Evolutionary conservation across 2,329 filamentous ascomycete genomes (phyloP).

Genomic region (Colletotrichum higginsianum): DNA sequence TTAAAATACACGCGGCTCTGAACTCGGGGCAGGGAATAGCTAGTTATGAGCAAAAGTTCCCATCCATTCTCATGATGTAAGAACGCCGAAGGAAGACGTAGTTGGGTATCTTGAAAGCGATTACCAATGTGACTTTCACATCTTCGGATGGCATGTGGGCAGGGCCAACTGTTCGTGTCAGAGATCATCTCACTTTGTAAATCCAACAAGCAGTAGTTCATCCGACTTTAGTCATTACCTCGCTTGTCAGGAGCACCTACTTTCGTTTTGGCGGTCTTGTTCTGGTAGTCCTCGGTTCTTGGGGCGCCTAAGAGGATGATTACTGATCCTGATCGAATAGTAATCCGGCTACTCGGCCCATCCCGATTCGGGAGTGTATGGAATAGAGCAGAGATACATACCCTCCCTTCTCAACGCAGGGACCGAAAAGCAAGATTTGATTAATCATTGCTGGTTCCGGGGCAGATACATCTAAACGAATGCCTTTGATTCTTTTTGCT

Average conservation of each 20-base stretch:
- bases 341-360: background rate
- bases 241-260: background rate
- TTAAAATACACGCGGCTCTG: background rate
- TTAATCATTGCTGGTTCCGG: too few species aligned
- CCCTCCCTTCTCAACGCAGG: too few species aligned
- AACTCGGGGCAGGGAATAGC: background rate
- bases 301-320: slow-evolving; percentile 8
- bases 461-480: too few species aligned
- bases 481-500: too few species aligned
- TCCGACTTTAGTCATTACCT: background rate
- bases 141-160: background rate
- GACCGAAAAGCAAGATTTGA: background rate
- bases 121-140: background rate
- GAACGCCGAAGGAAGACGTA: background rate
- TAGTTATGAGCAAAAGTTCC: background rate
- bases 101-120: background rate
- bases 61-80: too few species aligned
- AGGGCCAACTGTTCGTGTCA: background rate
- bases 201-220: background rate
- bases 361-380: background rate
- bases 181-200: background rate
- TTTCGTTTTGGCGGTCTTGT: too few species aligned
- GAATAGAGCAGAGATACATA: too few species aligned
- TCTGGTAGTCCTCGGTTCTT: background rate
- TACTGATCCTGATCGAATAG: slow-evolving; percentile 21